Conservation (phyloP, 2,329 filamentous ascomycete genomes). For the Fusarium mangiferae region DNA sequence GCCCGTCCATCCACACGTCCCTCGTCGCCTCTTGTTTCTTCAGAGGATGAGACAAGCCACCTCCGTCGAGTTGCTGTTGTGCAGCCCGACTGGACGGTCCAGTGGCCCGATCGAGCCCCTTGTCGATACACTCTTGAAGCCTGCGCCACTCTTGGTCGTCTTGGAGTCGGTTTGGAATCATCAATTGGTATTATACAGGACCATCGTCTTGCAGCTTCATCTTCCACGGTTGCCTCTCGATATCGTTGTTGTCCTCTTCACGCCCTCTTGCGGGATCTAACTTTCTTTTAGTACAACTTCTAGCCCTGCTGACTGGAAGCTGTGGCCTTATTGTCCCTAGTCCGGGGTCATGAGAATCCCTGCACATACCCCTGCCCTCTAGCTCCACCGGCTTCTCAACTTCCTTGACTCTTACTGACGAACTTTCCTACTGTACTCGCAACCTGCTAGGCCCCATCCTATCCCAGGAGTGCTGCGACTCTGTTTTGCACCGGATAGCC, state of each 20-base stretch:
- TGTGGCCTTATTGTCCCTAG: slow-evolving; percentile 42
- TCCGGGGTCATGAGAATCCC: slow-evolving; percentile 35
- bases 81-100: slow-evolving; percentile 43
- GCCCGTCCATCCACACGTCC: slow-evolving; percentile 41
- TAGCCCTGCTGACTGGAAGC: slow-evolving; percentile 39
- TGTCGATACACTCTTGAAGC: slow-evolving; percentile 44
- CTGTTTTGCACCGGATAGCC: slow-evolving; percentile 36
- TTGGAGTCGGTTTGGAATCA: slow-evolving; percentile 39
- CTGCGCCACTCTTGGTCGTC: slow-evolving; percentile 44
- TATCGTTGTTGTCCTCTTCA: slow-evolving; percentile 1
- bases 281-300: slow-evolving; percentile 20
- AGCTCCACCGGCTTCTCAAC: slow-evolving; percentile 37
- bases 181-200: slow-evolving; percentile 20
- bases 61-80: slow-evolving; percentile 40
- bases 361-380: slow-evolving; percentile 28
- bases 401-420: slow-evolving; percentile 41
- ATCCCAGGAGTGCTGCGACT: slow-evolving; percentile 41
- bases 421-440: slow-evolving; percentile 37
- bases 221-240: slow-evolving; percentile 16
- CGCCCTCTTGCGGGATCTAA: slow-evolving; percentile 9
- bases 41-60: slow-evolving; percentile 46
- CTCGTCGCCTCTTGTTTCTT: slow-evolving; percentile 42
- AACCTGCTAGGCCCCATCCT: slow-evolving; percentile 32
- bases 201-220: slow-evolving; percentile 27
- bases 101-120: slow-evolving; percentile 44